Base-by-base conservation (phyloP, 1,284 basidiomycete species). In the Fomes fomentarius region DNA sequence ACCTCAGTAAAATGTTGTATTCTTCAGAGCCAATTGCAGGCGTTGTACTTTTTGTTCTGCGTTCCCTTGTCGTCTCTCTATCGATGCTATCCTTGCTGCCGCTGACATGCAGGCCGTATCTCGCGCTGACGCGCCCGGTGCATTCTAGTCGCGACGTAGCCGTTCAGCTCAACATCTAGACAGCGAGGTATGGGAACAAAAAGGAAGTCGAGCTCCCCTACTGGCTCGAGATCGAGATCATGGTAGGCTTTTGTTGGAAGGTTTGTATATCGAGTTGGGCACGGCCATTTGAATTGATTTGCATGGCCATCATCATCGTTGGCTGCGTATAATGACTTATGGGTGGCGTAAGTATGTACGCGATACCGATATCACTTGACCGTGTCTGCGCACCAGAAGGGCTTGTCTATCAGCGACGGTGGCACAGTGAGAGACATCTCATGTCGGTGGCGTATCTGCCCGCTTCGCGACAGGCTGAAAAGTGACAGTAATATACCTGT, bases 1-100 rank as follows among this genome's bases (percentile, higher is more conserved):
- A n/a, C 81, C 70, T 34, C 69, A 70, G 57, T 68, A 63, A 64
- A 54, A 34, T 25, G 30, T 49, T 62, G 54, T 52, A 54, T 58
- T 35, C 31, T 33, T 33, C 31, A 19, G 47, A 52, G 50, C 55
- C 56, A 51, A 43, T 31, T 40, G 57, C 54, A 54, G 61, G 53
- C 64, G 56, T 58, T 68, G 65, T 68, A 66, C 59, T 61, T 51
- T 57, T 61, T 56, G 48, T 66, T 62, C 46, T 25, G 50, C 58
- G 53, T 68, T 61, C 61, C 46, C 33, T 55, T 61, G 53, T 68
- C 60, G 49, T 62, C 56, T 67, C 52, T 54, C 47, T 54, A 31
- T 63, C 45, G 45, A 58, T 52, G 57, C 58, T 56, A 57, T 59
- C 38, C 48, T 51, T 55, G 30, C 45, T 49, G 46, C 47, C 55